A percentile compares a stretch with the other conserved stretches of the same genome.
These are phyloP conservation scores for Elongisporangium prolatum DNA, from an alignment of 352 stramenopile species.

Conservation along the genomic window DNA sequence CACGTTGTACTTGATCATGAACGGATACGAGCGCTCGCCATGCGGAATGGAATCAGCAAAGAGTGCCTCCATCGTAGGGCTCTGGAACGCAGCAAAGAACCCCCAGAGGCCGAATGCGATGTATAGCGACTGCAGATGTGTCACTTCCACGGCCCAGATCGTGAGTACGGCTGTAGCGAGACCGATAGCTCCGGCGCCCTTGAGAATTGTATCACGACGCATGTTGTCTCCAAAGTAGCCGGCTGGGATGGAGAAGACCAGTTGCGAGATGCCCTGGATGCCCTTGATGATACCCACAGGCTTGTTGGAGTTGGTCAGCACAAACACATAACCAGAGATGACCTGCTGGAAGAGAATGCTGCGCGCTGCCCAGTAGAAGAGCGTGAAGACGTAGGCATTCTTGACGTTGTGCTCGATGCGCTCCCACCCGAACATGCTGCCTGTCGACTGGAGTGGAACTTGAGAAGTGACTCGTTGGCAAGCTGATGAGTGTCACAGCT, in stretches of 20 bases:
- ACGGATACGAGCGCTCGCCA: constrained; percentile 56
- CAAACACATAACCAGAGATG: constrained; percentile 70
- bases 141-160: constrained; percentile 46
- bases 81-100: constrained; percentile 62
- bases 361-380: constrained; percentile 66
- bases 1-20: constrained; percentile 84
- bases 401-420: constrained; percentile 44
- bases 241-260: constrained; percentile 62
- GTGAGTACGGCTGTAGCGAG: constrained; percentile 40
- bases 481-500: too few species aligned
- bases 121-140: constrained; percentile 44
- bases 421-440: too few species aligned
- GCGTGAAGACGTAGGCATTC: constrained; percentile 63
- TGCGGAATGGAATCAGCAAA: constrained; percentile 75
- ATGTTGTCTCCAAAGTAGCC: constrained; percentile 64
- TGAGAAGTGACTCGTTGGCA: too few species aligned
- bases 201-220: constrained; percentile 63
- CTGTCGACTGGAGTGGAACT: too few species aligned
- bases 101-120: constrained; percentile 65
- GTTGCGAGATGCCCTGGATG: constrained; percentile 76
- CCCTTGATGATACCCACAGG: constrained; percentile 79
- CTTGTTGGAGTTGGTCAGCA: constrained; percentile 69
- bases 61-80: constrained; percentile 60
- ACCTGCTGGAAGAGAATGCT: constrained; percentile 81
- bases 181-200: constrained; percentile 49